Conservation (phyloP, 306 rosid genomes). For the Albizia julibrissin region DNA sequence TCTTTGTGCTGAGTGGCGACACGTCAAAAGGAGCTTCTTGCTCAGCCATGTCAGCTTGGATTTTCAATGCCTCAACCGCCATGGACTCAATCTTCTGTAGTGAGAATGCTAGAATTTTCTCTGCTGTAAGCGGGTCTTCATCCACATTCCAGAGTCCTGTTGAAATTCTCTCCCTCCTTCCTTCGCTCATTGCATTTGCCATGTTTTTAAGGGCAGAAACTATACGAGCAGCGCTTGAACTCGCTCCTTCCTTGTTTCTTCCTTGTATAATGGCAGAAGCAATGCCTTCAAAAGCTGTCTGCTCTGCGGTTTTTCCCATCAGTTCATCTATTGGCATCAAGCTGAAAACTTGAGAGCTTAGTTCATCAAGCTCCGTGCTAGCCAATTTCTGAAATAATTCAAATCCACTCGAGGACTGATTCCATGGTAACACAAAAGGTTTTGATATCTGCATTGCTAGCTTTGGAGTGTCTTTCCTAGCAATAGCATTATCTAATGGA, state of each 20-base stretch:
- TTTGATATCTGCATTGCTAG: slow-evolving; percentile 90
- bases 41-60: slow-evolving; percentile 81
- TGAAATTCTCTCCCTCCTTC: slow-evolving; percentile 75
- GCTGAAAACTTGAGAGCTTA: slow-evolving; percentile 56
- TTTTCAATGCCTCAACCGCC: slow-evolving; percentile 76
- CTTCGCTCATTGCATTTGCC: slow-evolving; percentile 64
- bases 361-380: slow-evolving; percentile 61
- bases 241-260: slow-evolving; percentile 89
- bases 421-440: slow-evolving; percentile 57
- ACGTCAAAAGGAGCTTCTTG: slow-evolving; percentile 94
- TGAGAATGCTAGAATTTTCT: slow-evolving; percentile 65
- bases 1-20: slow-evolving; percentile 52
- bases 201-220: slow-evolving; percentile 64
- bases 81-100: slow-evolving; percentile 81
- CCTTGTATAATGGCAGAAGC: slow-evolving; percentile 89
- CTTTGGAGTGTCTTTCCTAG: slow-evolving; percentile 69
- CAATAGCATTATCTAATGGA: slow-evolving; percentile 57
- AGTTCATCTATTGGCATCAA: slow-evolving; percentile 82
- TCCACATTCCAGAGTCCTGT: slow-evolving; percentile 86
- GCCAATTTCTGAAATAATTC: slow-evolving; percentile 84
- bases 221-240: slow-evolving; percentile 81
- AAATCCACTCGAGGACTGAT: slow-evolving; percentile 62
- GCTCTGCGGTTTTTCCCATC: slow-evolving; percentile 89
- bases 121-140: slow-evolving; percentile 58
- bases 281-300: slow-evolving; percentile 94